Evolutionary conservation across 306 rosid species (phyloP).

Genomic region (Trifolium pratense): DNA sequence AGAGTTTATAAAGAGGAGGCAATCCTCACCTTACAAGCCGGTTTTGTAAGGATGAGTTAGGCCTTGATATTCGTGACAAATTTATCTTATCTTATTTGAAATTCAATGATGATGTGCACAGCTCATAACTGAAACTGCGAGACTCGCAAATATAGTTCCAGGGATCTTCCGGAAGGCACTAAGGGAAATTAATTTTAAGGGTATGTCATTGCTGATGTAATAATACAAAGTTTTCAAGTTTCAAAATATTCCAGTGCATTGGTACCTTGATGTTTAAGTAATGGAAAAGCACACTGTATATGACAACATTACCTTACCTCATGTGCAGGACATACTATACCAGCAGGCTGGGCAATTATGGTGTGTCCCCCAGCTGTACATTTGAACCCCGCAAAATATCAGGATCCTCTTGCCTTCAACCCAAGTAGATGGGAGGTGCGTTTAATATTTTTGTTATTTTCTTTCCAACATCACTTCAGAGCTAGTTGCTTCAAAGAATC

Average conservation of each 20-base stretch:
- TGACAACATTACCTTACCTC: conserved; percentile 35
- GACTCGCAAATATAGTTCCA: conserved; percentile 96
- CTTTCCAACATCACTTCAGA: neutral
- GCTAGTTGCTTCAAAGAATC: conserved; percentile 15
- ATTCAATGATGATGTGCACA: conserved; percentile 51
- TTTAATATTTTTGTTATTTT: conserved; percentile 20
- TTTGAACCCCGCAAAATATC: conserved; percentile 75
- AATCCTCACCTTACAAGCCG: too few relatives aligned
- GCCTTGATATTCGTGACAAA: too few relatives aligned
- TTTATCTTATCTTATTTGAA: conserved; percentile 17
- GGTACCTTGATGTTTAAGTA: conserved; percentile 37
- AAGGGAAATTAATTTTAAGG: conserved; percentile 73
- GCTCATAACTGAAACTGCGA: conserved; percentile 92
- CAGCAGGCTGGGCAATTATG: conserved; percentile 95
- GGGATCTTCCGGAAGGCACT: conserved; percentile 88
- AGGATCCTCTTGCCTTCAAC: conserved; percentile 82
- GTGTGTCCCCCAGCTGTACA: conserved; percentile 99
- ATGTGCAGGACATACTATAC: conserved; percentile 83
- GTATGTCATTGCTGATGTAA: conserved; percentile 48
- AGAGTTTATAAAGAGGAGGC: too few relatives aligned
- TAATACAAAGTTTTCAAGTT: conserved; percentile 5
- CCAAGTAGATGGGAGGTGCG: conserved; percentile 89
- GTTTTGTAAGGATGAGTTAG: too few relatives aligned
- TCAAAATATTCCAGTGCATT: conserved; percentile 24
- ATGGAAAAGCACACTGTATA: conserved; percentile 33